Conservation (phyloP, 1,284 basidiomycete species). For the Irpex sp. region DNA sequence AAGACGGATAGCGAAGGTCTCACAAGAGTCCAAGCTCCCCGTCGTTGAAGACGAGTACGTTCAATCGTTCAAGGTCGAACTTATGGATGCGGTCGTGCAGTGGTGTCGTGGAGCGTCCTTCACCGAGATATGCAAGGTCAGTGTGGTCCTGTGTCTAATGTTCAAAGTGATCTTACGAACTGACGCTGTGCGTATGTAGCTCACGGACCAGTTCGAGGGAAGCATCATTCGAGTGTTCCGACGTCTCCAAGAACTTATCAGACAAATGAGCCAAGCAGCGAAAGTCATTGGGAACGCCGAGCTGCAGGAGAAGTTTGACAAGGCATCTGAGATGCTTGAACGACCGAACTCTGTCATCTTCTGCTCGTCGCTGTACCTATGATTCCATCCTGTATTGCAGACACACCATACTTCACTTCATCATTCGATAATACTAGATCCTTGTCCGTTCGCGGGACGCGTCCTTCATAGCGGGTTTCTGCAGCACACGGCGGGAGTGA, state of each 20-base stretch:
- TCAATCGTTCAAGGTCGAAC: slow-evolving; percentile 93
- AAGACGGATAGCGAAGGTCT: slow-evolving; percentile 91
- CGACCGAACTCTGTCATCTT: slow-evolving; percentile 93
- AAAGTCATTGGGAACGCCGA: slow-evolving; percentile 96
- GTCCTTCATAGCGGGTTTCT: too few relatives aligned
- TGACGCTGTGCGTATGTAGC: slow-evolving; percentile 35
- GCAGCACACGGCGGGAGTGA: not conserved
- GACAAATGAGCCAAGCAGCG: slow-evolving; percentile 94
- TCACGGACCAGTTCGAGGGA: slow-evolving; percentile 97
- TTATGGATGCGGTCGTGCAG: slow-evolving; percentile 96
- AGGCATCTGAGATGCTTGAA: slow-evolving; percentile 86
- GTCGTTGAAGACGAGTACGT: slow-evolving; percentile 96
- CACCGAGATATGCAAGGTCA: slow-evolving; percentile 91
- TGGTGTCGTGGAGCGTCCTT: slow-evolving; percentile 99
- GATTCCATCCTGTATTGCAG: slow-evolving; percentile 9
- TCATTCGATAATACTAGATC: not conserved
- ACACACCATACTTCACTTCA: not conserved
- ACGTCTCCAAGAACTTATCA: slow-evolving; percentile 88
- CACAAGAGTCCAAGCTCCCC: slow-evolving; percentile 87
- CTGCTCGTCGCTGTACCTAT: slow-evolving; percentile 83
- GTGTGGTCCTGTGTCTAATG: slow-evolving; percentile 17
- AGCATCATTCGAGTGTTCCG: slow-evolving; percentile 93
- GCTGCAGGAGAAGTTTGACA: slow-evolving; percentile 88
- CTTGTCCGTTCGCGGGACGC: too few relatives aligned
- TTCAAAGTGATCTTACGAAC: too few relatives aligned